phyloP scores from a whole-genome alignment of 202 grass and related monocot genomes.

The Saccharum hybrid region DNA sequence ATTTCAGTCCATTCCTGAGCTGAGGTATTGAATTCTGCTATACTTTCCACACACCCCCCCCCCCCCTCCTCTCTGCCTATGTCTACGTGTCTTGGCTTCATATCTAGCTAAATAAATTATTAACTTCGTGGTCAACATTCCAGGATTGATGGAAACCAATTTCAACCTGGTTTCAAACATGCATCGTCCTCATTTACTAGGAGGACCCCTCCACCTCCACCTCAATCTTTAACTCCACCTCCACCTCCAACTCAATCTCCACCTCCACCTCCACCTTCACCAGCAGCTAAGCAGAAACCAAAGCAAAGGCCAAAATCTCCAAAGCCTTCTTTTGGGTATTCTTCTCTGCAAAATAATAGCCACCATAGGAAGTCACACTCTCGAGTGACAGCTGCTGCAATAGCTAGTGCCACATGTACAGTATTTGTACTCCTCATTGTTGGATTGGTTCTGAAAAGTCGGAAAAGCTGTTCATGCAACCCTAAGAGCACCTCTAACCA shows the following conservation, averaged over 20 bases:
- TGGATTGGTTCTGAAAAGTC: conserved; percentile 56
- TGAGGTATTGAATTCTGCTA: conserved; percentile 61
- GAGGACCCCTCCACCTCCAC: conserved; percentile 45
- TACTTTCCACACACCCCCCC: no score
- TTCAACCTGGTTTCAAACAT: conserved; percentile 60
- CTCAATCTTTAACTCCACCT: conserved; percentile 37
- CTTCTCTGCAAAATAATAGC: conserved; percentile 44
- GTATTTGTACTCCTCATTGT: conserved; percentile 50
- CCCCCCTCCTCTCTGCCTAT: conserved; percentile 6
- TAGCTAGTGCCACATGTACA: conserved; percentile 52
- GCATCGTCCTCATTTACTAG: conserved; percentile 42
- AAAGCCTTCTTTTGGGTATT: conserved; percentile 46
- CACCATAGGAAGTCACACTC: conserved; percentile 51
- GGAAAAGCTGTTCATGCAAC: conserved; percentile 40
- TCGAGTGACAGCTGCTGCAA: conserved; percentile 41
- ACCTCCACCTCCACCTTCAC: conserved; percentile 39
- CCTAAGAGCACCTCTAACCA: conserved; percentile 38
- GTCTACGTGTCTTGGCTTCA: conserved; percentile 32
- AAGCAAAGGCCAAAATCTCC: conserved; percentile 58
- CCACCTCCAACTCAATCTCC: background rate
- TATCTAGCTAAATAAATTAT: conserved; percentile 36
- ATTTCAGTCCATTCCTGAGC: conserved; percentile 75
- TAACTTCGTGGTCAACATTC: conserved; percentile 37
- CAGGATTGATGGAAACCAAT: conserved; percentile 86
- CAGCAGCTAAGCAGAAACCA: conserved; percentile 62